Base-by-base conservation (phyloP, 352 stramenopile species). In the Pythium brachiatum region DNA sequence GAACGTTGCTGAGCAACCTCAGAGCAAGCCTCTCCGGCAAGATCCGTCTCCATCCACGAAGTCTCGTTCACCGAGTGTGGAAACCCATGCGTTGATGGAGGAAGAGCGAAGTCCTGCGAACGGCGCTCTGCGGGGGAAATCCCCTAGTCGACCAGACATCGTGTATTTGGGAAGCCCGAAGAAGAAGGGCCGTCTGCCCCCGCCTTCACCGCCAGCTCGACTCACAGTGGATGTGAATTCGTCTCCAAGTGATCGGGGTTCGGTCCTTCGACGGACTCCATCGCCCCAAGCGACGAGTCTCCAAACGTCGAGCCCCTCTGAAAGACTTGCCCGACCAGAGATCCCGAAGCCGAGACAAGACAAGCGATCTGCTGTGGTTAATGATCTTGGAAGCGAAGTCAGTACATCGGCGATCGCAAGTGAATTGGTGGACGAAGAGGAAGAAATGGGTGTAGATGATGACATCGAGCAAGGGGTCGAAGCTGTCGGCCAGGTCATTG, bases 151-250 rank as follows among this genome's bases (percentile, higher is more conserved):
- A 47, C 60, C 60, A 38, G 60, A 68, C 32, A 68, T 68, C 26
- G 53, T 68, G 18, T 62, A 51, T n/a, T 53, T 68, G 7, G 60
- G 60, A 11, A 68, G 60, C 36, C 60, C 60, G 0, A 59, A 55
- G 60, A 68, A 58, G 47, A 60, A 54, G 18, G 11, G 41, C 9
- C 60, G 53, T 23, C 25, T 12, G 0, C 34, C 60, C 11, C 60
- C 60, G 46, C 46, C 53, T 9, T 62, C 60, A 50, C 60, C 51
- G 1, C 39, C 60, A 4, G 11, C 46, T 13, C 52, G 51, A 20
- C 43, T 61, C 38, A n/a, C 16, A 16, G 34, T 62, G 13, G 46
- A 68, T 29, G 26, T 29, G 13, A 20, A 21, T 13, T 54, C 53
- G 23, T 58, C 60, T 23, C 43, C 53, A 15, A 62, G 20, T 34